phyloP scores from a whole-genome alignment of 2,329 filamentous ascomycete genomes.

The Apiospora arundinis region DNA sequence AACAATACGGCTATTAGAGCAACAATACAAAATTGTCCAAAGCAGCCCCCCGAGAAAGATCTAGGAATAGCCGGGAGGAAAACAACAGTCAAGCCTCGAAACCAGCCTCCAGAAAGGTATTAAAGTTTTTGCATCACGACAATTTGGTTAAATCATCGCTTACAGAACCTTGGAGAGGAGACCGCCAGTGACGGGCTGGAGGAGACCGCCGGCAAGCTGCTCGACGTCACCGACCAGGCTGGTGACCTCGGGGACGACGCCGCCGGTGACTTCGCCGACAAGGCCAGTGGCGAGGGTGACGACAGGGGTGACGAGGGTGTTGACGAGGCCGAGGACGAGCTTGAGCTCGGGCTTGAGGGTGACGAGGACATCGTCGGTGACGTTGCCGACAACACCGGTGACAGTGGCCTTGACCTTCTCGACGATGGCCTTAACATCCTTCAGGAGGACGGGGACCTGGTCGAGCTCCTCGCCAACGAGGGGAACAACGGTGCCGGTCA shows the following conservation, averaged over 20 bases:
- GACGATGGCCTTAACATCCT: slow-evolving; percentile 32
- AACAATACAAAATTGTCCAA: background rate
- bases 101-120: background rate
- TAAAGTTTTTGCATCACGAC: slow-evolving; percentile 6
- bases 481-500: slow-evolving; percentile 27
- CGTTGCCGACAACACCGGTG: slow-evolving; percentile 28
- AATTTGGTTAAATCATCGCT: background rate
- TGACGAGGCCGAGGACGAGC: slow-evolving; percentile 32
- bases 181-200: slow-evolving; percentile 25
- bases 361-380: slow-evolving; percentile 32
- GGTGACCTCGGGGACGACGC: slow-evolving; percentile 31
- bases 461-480: slow-evolving; percentile 34
- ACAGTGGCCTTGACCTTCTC: slow-evolving; percentile 31
- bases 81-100: background rate
- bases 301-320: slow-evolving; percentile 34
- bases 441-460: slow-evolving; percentile 32
- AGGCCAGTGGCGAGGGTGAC: slow-evolving; percentile 32
- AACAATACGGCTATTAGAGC: background rate
- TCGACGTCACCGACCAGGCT: slow-evolving; percentile 30
- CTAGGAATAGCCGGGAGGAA: background rate
- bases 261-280: slow-evolving; percentile 28
- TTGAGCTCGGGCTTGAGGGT: slow-evolving; percentile 37
- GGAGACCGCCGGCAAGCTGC: slow-evolving; percentile 28
- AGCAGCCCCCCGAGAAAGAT: background rate
- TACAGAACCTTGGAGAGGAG: slow-evolving; percentile 24